Conservation (phyloP, 257 asterid species). For the Nicotiana tabacum region DNA sequence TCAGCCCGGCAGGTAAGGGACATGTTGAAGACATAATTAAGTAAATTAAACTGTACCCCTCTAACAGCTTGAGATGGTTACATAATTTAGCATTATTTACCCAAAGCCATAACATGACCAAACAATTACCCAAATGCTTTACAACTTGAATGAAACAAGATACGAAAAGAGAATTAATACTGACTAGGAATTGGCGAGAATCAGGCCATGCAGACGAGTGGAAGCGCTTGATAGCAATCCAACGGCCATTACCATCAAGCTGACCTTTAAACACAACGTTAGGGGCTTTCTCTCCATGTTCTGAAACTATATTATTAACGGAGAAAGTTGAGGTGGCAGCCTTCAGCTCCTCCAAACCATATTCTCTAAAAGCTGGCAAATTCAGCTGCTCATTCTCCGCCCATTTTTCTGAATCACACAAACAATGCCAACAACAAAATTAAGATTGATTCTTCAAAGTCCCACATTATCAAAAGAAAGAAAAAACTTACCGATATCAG, state of each 20-base stretch:
- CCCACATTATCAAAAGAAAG: neutral
- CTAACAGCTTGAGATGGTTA: neutral
- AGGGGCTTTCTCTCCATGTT: conserved; percentile 45
- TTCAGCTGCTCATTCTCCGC: conserved; percentile 24
- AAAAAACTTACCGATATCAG: conserved; percentile 29
- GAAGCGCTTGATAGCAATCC: conserved; percentile 49
- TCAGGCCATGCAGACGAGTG: conserved; percentile 50
- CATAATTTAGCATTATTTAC: neutral
- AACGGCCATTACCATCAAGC: conserved; percentile 24
- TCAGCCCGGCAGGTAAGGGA: neutral
- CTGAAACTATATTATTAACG: conserved; percentile 40
- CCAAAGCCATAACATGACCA: too few species aligned
- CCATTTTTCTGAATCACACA: conserved; percentile 22
- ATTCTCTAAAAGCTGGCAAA: conserved; percentile 32
- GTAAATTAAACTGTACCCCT: too few species aligned
- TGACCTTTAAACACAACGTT: conserved; percentile 44
- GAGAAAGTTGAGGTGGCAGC: conserved; percentile 42
- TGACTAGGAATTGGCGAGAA: conserved; percentile 39
- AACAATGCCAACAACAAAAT: neutral
- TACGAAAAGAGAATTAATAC: neutral
- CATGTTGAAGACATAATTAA: neutral
- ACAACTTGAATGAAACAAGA: neutral
- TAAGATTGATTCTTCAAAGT: neutral
- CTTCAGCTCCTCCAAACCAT: conserved; percentile 37
- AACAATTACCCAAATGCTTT: neutral